Percentiles rank a stretch among this genome's conserved stretches.
Conservation (phyloP, 164 flowering plant species). For the Macadamia tetraphylla region DNA sequence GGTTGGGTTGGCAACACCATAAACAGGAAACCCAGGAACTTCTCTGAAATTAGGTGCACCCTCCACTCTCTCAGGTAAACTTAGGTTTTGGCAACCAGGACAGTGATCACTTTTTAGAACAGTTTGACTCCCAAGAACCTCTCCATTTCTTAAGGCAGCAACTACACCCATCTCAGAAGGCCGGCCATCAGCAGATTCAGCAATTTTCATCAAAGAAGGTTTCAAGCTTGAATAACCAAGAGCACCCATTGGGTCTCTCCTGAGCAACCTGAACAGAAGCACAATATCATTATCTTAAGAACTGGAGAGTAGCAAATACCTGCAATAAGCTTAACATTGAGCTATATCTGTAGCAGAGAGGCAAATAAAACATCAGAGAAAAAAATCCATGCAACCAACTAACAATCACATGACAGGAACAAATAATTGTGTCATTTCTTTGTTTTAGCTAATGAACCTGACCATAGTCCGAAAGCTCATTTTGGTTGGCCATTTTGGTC, state of each 20-base stretch:
- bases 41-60: slow-evolving; percentile 97
- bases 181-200: slow-evolving; percentile 78
- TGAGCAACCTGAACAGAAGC: slow-evolving; percentile 53
- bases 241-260: slow-evolving; percentile 98
- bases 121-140: slow-evolving; percentile 91
- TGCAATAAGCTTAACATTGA: background rate
- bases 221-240: slow-evolving; percentile 66
- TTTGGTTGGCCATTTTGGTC: no score
- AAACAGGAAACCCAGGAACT: slow-evolving; percentile 95
- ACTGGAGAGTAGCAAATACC: background rate
- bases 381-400: background rate
- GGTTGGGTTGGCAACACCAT: slow-evolving; percentile 98
- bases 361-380: no score
- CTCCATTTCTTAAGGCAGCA: slow-evolving; percentile 85
- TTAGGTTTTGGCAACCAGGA: slow-evolving; percentile 82
- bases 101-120: slow-evolving; percentile 95
- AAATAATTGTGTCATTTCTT: no score
- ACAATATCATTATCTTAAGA: background rate
- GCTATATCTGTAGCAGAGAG: no score
- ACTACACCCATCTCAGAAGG: slow-evolving; percentile 86
- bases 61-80: slow-evolving; percentile 82
- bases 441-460: no score
- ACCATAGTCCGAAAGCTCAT: no score
- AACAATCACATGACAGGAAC: background rate
- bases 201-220: slow-evolving; percentile 54